Conservation (phyloP, 164 flowering plant genomes). For the Aristolochia contorta region DNA sequence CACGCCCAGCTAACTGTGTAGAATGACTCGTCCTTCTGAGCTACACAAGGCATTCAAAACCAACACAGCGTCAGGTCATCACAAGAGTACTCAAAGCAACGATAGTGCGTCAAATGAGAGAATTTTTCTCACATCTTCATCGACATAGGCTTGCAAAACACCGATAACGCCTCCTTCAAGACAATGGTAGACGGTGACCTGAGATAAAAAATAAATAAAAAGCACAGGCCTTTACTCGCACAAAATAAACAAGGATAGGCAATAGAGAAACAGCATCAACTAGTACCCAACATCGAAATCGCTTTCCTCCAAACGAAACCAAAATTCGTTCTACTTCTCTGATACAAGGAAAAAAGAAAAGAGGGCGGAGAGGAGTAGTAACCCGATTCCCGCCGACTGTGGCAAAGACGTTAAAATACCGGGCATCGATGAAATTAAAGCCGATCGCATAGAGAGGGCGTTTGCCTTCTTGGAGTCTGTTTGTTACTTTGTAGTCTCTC, state of each 20-base stretch:
- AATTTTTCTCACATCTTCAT: slow-evolving; percentile 70
- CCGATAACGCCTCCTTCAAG: slow-evolving; percentile 81
- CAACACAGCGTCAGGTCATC: slow-evolving; percentile 4
- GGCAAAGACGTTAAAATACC: slow-evolving; percentile 82
- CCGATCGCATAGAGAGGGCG: slow-evolving; percentile 83
- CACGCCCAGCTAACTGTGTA: slow-evolving; percentile 97
- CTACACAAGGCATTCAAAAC: slow-evolving; percentile 28
- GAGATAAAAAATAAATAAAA: background rate
- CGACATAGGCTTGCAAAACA: slow-evolving; percentile 75
- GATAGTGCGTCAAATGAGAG: background rate
- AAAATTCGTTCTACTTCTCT: background rate
- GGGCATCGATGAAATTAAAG: slow-evolving; percentile 90
- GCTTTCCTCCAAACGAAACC: background rate
- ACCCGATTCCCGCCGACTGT: slow-evolving; percentile 91
- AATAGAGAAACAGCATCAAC: background rate
- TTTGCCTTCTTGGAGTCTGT: slow-evolving; percentile 82
- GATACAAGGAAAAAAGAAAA: background rate
- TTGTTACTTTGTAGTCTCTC: slow-evolving; percentile 74
- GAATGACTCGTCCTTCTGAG: slow-evolving; percentile 97
- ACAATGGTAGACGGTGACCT: slow-evolving; percentile 93
- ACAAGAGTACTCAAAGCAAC: background rate
- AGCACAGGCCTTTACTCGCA: background rate
- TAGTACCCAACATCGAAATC: background rate
- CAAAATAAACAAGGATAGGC: background rate
- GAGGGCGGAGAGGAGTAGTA: background rate